phyloP scores from a whole-genome alignment of 305 asterid species.

The Fraxinus ornus region DNA sequence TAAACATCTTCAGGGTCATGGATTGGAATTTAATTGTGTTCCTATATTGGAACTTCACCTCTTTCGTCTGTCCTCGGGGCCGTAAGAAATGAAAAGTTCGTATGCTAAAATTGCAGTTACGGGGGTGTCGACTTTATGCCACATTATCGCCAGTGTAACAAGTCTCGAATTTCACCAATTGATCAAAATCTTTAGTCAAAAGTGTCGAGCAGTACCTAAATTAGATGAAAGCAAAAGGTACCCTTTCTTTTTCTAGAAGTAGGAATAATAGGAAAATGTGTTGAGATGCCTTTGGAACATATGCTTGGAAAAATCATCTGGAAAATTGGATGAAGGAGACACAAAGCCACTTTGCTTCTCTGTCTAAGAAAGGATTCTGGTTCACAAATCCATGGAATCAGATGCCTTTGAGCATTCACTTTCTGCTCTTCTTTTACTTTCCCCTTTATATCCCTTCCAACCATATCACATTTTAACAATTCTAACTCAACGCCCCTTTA shows the following conservation, averaged over 20 bases:
- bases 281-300: slow-evolving; percentile 22
- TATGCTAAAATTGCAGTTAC: not conserved
- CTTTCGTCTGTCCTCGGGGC: not conserved
- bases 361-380: slow-evolving; percentile 8
- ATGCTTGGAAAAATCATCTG: slow-evolving; percentile 13
- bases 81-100: not conserved
- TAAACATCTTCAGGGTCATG: not conserved
- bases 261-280: slow-evolving; percentile 2
- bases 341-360: slow-evolving; percentile 15
- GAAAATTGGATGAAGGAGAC: not conserved
- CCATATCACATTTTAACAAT: not conserved
- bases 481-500: not conserved
- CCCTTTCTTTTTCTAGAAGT: not conserved
- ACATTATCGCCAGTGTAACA: not conserved
- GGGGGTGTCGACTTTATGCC: not conserved
- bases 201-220: not conserved
- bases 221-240: not conserved
- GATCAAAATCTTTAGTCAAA: not conserved
- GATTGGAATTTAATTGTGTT: not conserved
- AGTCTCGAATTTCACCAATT: not conserved
- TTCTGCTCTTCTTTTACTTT: slow-evolving; percentile 11
- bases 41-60: not conserved
- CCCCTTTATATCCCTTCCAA: slow-evolving; percentile 15
- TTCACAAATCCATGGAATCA: slow-evolving; percentile 28
- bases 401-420: slow-evolving; percentile 30